Evolutionary conservation across 192 early-diverging fungal genomes (phyloP), one percentile per base, ranked within the genome.

Genomic region (Coemansia asiatica): DNA sequence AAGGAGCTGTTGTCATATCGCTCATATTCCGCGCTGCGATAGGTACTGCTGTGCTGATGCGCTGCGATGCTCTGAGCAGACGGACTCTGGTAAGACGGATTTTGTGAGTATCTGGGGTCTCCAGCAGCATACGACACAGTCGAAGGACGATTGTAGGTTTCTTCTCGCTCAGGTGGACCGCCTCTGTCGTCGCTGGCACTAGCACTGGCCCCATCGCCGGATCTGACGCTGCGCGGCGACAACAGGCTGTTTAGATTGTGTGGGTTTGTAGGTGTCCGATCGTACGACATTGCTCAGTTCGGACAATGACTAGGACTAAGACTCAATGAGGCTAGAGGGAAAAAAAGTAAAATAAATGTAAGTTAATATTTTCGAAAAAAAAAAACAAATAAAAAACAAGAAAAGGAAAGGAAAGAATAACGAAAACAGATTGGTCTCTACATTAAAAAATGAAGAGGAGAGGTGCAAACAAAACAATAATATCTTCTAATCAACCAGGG

Each of bases 191-290:
- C 35, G 31, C 31, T 51, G 16, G 44, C 73, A 46, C 54, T 63
- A 40, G 63, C 44, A 33, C 54, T 63, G 36, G 63, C 44, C 26
- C 38, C 51, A 19, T 29, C 73, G 51, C 64, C 67, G 36, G 63
- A 49, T 29, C 68, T 60, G 36, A 47, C 62, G 53, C 46, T 62
- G 27, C 66, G 66, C 40, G 78, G 66, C 23, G 76, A 67, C 26
- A 81, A 63, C 49, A 81, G 65, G 28, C 69, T 75, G 69, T 72
- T 75, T 28, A 81, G 63, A 54, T 69, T 75, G 64, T 81, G 78
- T 27, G 72, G 69, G 44, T 71, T 72, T 28, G 27, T 55, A 10
- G 73, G 66, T 8, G 72, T 60, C 31, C 69, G 69, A 36, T 79
- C 71, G 76, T 79, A 73, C 66, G 78, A 68, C 78, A 81, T 81